Percentiles rank a stretch among this genome's conserved stretches.
These are phyloP conservation scores for Micromonas pusilla DNA, from an alignment of 139 green algal genomes.

Conservation along the genomic window DNA sequence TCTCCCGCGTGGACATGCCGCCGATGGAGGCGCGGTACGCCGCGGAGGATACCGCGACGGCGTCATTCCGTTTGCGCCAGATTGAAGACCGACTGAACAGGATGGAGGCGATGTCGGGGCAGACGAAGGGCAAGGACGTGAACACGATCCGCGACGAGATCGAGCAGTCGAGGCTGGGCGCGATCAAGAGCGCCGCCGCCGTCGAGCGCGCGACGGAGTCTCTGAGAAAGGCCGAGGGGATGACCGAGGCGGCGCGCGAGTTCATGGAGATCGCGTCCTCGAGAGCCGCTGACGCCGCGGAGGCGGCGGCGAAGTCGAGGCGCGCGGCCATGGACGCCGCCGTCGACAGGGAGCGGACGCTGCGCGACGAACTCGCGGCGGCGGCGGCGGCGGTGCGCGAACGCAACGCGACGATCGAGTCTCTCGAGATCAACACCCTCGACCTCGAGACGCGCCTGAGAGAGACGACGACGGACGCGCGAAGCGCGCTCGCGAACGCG, in stretches of 20 bases:
- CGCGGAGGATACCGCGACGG: not conserved
- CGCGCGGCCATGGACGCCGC: not conserved
- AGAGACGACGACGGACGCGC: not conserved
- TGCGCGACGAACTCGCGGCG: not conserved
- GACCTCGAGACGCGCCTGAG: not conserved
- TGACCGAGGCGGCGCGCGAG: not conserved
- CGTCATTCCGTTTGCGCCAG: not conserved
- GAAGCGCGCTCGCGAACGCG: not conserved
- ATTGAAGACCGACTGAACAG: not conserved
- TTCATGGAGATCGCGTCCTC: not conserved
- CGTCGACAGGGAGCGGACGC: not conserved
- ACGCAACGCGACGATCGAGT: not conserved
- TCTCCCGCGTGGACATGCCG: not conserved
- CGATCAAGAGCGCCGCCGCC: not conserved
- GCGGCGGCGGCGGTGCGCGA: not conserved
- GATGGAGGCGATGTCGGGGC: not conserved
- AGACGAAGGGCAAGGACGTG: not conserved
- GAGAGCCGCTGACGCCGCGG: not conserved
- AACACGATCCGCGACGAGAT: not conserved
- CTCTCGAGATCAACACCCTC: not conserved
- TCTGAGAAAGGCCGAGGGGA: not conserved
- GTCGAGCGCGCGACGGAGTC: not conserved
- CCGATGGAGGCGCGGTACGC: not conserved
- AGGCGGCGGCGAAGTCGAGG: not conserved
- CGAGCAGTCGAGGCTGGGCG: not conserved